Conservation (phyloP, 176 grass and related monocot species). For the Pharus latifolius region DNA sequence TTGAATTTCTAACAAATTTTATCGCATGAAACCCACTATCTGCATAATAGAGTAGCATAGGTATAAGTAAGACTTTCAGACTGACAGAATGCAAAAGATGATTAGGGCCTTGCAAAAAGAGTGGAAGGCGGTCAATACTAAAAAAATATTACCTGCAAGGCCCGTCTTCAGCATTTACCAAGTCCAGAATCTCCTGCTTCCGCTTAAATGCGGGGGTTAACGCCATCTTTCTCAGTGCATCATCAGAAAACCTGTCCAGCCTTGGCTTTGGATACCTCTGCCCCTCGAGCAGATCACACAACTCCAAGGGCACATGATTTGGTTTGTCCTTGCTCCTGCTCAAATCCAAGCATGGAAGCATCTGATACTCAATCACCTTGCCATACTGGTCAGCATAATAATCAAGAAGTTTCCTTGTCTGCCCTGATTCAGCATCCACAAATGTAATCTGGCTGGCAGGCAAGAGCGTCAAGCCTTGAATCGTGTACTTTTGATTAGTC, state of each 20-base stretch:
- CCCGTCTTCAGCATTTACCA: slow-evolving; percentile 31
- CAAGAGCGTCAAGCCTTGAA: slow-evolving; percentile 36
- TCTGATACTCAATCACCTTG: slow-evolving; percentile 21
- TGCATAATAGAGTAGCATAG: not conserved
- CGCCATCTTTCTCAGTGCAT: not conserved
- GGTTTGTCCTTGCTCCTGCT: slow-evolving; percentile 44
- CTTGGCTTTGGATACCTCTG: slow-evolving; percentile 43
- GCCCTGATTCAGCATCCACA: slow-evolving; percentile 30
- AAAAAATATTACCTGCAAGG: slow-evolving; percentile 50
- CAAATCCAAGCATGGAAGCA: slow-evolving; percentile 57
- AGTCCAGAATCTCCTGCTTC: slow-evolving; percentile 14
- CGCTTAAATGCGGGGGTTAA: slow-evolving; percentile 4
- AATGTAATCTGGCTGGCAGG: slow-evolving; percentile 32
- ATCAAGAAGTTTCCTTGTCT: slow-evolving; percentile 26
- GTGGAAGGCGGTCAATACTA: not conserved
- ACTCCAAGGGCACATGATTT: slow-evolving; percentile 48
- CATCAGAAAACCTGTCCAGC: slow-evolving; percentile 11
- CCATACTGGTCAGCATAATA: slow-evolving; percentile 26
- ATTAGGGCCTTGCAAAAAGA: not conserved
- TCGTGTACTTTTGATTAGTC: slow-evolving; percentile 39
- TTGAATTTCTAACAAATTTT: not conserved
- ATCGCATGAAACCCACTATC: not conserved
- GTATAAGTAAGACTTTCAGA: not conserved
- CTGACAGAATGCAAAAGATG: not conserved
- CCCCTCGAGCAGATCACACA: slow-evolving; percentile 43